Base-by-base conservation (phyloP, 306 rosid species). In the Begonia loranthoides region DNA sequence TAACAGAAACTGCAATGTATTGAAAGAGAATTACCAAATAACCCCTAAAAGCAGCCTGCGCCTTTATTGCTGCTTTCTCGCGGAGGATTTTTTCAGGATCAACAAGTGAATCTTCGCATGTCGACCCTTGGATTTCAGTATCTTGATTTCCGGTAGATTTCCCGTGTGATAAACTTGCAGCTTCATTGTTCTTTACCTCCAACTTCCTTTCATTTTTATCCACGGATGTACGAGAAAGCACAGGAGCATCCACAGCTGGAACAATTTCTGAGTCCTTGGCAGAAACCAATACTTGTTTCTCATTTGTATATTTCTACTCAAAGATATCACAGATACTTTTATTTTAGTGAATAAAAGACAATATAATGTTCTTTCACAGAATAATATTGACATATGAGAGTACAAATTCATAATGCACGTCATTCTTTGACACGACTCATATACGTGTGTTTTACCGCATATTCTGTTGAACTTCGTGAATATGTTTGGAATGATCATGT, bases 1-100 rank as follows among this genome's bases (percentile, higher is more conserved):
- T 15, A 16, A 17, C 64, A 66, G 38, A 57, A 74, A 69, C 13
- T 33, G 59, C 53, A 61, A 52, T 68, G 43, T 62, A 58, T 15
- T 17, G 6, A 12, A 53, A 50, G 21, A 70, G 24, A 65, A 56
- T 55, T 75, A 87, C 99, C 86, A 92, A 68, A 79, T 92, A 92
- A 69, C 99, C 99, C 72, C 96, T 70, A 70, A 92, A 87, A 50
- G 96, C 87, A 73, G 96, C 99, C 75, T 92, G 99, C 45, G 81
- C 82, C 74, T 74, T 79, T 8, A 87, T 71, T 51, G 96, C 99
- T 55, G 99, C 96, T 72, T 80, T 77, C 75, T 79, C 99, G 69
- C 5, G 77, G 85, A 65, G 79, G 38, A 66, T 67, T 66, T 64
- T 72, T 71, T 87, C 96, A 5, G 76, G 81, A 79, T 80, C 94